phyloP scores from a whole-genome alignment of 345 rosid genomes.

The Bruguiera parviflora region DNA sequence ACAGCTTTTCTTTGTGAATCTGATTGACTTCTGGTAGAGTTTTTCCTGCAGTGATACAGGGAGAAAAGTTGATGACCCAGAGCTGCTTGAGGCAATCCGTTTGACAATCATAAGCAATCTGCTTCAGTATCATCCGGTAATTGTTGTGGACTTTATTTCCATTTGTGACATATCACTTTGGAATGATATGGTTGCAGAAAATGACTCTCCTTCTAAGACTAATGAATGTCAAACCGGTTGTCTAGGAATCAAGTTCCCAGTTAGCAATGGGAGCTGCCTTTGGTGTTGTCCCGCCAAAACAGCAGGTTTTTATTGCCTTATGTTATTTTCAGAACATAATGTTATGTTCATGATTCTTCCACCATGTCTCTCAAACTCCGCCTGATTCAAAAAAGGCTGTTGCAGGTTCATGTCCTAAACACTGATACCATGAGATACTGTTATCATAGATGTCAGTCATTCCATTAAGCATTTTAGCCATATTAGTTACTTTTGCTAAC shows the following conservation, averaged over 20 bases:
- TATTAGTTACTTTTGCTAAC: conserved; percentile 12
- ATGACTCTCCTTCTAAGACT: conserved; percentile 11
- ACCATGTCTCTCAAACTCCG: too few relatives aligned
- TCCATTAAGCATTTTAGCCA: conserved; percentile 10
- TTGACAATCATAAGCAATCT: conserved; percentile 88
- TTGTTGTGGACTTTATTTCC: conserved; percentile 6
- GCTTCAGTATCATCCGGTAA: conserved; percentile 93
- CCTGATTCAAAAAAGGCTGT: too few relatives aligned
- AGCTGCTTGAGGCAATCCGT: conserved; percentile 93
- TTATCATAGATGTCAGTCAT: conserved; percentile 1
- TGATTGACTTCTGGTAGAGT: conserved; percentile 11
- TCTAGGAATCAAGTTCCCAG: conserved; percentile 95
- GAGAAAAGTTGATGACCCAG: conserved; percentile 92
- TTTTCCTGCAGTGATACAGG: conserved; percentile 68
- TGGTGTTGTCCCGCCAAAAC: conserved; percentile 72
- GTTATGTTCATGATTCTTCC: not conserved
- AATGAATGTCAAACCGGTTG: conserved; percentile 23
- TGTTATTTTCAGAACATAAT: not conserved
- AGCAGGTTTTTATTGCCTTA: conserved; percentile 38
- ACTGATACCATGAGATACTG: not conserved
- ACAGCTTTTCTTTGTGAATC: not conserved
- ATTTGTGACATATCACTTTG: conserved; percentile 6
- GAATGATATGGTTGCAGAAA: not conserved
- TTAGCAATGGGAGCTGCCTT: conserved; percentile 95
- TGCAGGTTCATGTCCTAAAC: not conserved